A percentile compares a stretch with the other conserved stretches of the same genome.
Conservation (phyloP, 345 rosid species). For the Aquilaria sinensis region DNA sequence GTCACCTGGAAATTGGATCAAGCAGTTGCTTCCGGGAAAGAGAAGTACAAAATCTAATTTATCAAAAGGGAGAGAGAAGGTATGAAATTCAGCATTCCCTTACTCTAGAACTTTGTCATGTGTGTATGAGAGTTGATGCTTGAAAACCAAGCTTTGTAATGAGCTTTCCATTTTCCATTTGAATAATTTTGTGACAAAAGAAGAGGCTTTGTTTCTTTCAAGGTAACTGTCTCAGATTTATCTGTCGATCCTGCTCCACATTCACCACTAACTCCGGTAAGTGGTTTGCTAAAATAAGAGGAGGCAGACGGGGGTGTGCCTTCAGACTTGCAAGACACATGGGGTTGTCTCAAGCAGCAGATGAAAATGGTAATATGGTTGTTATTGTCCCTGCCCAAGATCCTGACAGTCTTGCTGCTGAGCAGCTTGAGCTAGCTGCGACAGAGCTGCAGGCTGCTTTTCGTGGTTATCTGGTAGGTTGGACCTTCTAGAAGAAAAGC, state of each 20-base stretch:
- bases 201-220: constrained; percentile 40
- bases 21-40: constrained; percentile 59
- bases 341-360: constrained; percentile 14
- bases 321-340: constrained; percentile 22
- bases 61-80: constrained; percentile 39
- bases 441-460: constrained; percentile 58
- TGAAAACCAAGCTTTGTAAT: constrained; percentile 12
- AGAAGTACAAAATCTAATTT: constrained; percentile 54
- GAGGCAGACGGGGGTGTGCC: constrained; percentile 20
- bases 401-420: constrained; percentile 24
- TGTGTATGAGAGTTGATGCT: neutral
- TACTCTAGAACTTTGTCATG: neutral
- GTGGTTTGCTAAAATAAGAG: constrained; percentile 21
- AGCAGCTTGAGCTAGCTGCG: constrained; percentile 50
- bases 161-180: constrained; percentile 10
- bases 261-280: constrained; percentile 24
- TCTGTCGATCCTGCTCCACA: constrained; percentile 25
- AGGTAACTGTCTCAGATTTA: constrained; percentile 26
- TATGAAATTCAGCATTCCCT: constrained; percentile 13
- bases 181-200: constrained; percentile 49
- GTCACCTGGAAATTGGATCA: constrained; percentile 82
- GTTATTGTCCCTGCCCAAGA: constrained; percentile 22
- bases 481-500: constrained; percentile 5
- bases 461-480: constrained; percentile 66
- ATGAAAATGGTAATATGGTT: constrained; percentile 14